Percentiles rank a stretch among this genome's conserved stretches.
Conservation (phyloP, 345 rosid species). For the Corymbia maculata region DNA sequence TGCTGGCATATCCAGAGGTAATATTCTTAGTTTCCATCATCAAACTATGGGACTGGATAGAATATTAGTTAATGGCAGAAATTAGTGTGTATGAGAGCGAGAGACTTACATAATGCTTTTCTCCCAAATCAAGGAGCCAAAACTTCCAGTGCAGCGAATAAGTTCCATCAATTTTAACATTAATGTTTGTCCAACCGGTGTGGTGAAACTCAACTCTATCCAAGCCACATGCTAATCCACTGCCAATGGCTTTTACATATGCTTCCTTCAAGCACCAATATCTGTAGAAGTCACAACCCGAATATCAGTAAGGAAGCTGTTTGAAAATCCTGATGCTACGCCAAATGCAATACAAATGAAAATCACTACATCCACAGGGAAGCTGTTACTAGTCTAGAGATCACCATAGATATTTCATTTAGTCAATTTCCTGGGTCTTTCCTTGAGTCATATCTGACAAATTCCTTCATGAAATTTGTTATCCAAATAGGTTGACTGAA, state of each 20-base stretch:
- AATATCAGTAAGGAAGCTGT: not conserved
- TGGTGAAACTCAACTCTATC: slow-evolving; percentile 55
- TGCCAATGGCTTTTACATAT: slow-evolving; percentile 57
- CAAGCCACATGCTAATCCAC: slow-evolving; percentile 35
- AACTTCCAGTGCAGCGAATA: slow-evolving; percentile 35
- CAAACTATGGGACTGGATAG: not conserved
- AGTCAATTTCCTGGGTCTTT: not conserved
- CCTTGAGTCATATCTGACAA: not conserved
- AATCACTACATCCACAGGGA: not conserved
- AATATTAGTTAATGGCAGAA: not conserved
- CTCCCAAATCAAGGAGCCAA: slow-evolving; percentile 35
- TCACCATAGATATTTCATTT: not conserved
- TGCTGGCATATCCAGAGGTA: not conserved
- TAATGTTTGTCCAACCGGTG: slow-evolving; percentile 36
- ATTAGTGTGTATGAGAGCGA: not conserved
- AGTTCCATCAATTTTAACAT: slow-evolving; percentile 26
- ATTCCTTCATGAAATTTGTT: not conserved
- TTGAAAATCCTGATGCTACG: not conserved
- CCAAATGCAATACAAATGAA: not conserved
- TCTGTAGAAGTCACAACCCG: slow-evolving; percentile 14
- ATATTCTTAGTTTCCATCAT: not conserved
- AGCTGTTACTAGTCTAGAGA: not conserved
- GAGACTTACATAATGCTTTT: slow-evolving; percentile 32
- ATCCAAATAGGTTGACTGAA: not conserved
- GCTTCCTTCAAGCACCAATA: slow-evolving; percentile 78